A percentile compares a stretch with the other conserved stretches of the same genome.
phyloP scores from a whole-genome alignment of 208 protist species.

The Wallacemonas sp. region DNA sequence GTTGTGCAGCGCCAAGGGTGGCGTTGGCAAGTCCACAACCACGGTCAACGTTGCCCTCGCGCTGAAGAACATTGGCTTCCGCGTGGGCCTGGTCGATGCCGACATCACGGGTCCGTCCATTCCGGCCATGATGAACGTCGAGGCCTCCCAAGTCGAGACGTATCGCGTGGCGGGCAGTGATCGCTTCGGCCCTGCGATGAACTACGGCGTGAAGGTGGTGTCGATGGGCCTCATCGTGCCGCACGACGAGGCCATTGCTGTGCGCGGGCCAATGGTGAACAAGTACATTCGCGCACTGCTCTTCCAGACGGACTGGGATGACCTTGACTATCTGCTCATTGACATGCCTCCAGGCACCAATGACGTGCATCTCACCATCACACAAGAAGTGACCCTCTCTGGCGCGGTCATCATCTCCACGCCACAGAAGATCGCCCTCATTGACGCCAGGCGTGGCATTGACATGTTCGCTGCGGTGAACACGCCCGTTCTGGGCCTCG shows the following conservation, averaged over 20 bases:
- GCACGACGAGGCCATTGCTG: slow-evolving; percentile 88
- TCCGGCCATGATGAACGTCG: slow-evolving; percentile 86
- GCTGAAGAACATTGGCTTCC: slow-evolving; percentile 75
- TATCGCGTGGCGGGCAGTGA: slow-evolving; percentile 84
- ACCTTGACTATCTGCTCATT: slow-evolving; percentile 92
- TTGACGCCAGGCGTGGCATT: slow-evolving; percentile 89
- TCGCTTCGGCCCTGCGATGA: slow-evolving; percentile 81
- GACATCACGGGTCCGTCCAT: slow-evolving; percentile 93
- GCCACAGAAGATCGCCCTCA: slow-evolving; percentile 94
- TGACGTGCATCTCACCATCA: slow-evolving; percentile 93
- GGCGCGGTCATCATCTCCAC: slow-evolving; percentile 97
- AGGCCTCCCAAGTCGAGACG: slow-evolving; percentile 79
- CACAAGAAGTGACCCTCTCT: slow-evolving; percentile 82
- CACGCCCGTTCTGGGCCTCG: slow-evolving; percentile 94
- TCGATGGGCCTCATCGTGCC: slow-evolving; percentile 90
- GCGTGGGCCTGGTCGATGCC: slow-evolving; percentile 89
- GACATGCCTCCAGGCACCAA: slow-evolving; percentile 94
- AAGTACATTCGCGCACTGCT: slow-evolving; percentile 90
- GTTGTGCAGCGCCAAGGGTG: slow-evolving; percentile 91
- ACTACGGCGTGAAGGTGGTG: slow-evolving; percentile 93
- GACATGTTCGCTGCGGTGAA: slow-evolving; percentile 97
- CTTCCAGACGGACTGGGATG: slow-evolving; percentile 90
- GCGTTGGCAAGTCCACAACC: slow-evolving; percentile 94
- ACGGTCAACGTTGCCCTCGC: slow-evolving; percentile 88
- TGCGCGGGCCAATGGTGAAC: slow-evolving; percentile 92